Percentiles rank a stretch among this genome's conserved stretches.
phyloP scores from a whole-genome alignment of 768 basidiomycete genomes.

The Serpula lacrymans region DNA sequence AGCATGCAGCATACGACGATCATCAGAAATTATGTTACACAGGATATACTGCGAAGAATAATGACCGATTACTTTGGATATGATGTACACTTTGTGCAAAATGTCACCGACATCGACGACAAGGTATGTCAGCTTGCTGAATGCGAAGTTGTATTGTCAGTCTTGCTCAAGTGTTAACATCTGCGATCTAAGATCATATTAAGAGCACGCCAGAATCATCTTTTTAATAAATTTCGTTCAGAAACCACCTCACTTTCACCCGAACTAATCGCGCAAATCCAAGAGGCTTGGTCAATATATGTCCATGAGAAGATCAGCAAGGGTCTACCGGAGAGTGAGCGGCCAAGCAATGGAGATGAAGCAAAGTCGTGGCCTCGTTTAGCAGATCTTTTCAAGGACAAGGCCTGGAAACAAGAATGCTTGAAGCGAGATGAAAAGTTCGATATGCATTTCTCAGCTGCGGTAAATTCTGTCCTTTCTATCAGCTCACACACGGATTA shows the following conservation, averaged over 20 bases:
- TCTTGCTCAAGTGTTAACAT: neutral
- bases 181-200: conserved; percentile 89
- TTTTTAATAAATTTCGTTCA: conserved; percentile 59
- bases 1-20: conserved; percentile 6
- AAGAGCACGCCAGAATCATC: conserved; percentile 78
- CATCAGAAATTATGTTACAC: neutral
- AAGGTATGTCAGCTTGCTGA: conserved; percentile 54
- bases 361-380: conserved; percentile 55
- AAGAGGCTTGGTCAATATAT: conserved; percentile 64
- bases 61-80: conserved; percentile 96
- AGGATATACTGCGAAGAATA: conserved; percentile 44
- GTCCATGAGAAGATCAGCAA: conserved; percentile 60
- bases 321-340: conserved; percentile 52
- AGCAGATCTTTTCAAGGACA: conserved; percentile 45
- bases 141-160: conserved; percentile 20
- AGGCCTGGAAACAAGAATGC: conserved; percentile 66
- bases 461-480: conserved; percentile 47
- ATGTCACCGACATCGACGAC: conserved; percentile 98
- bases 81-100: conserved; percentile 98
- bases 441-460: conserved; percentile 78
- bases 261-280: conserved; percentile 53
- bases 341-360: conserved; percentile 47
- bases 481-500: conserved; percentile 5
- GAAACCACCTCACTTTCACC: conserved; percentile 53
- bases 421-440: conserved; percentile 87